Base-by-base conservation (phyloP, 83 land plant genomes). In the Picea abies region DNA sequence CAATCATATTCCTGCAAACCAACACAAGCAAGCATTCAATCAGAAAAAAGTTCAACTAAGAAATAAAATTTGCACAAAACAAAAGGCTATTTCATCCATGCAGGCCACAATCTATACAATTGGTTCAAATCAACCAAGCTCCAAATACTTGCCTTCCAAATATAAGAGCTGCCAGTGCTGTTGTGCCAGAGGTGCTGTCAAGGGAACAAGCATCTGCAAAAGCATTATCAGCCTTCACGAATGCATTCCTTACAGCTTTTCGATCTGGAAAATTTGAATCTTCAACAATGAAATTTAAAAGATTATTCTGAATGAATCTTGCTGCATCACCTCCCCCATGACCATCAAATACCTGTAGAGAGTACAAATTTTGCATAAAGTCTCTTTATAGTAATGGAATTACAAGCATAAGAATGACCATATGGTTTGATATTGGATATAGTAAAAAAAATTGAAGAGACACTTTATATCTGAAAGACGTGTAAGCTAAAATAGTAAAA, bases 241-340 rank as follows among this genome's bases (percentile, higher is more conserved):
- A 96, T 22, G 97, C 98, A 86, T 90, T 90, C 72, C 84, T 91
- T 10, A 92, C 85, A 64, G 98, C 95, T 69, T 86, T 84, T 73
- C 89, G 91, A 16, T 29, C 63, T n/a, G 98, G 93, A 79, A 91
- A 96, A 79, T 89, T 79, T 17, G 82, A 78, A 84, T 96, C 98
- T 63, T 91, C 93, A 60, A 94, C 81, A 60, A 96, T 92, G 62
- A 84, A 91, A 19, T 82, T 93, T 9, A 96, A 88, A 83, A 94
- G 81, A 80, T 94, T 93, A 56, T 88, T 91, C 60, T 86, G 87
- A 15, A 92, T 84, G 82, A 88, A 96, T 11, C 77, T 83, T 76
- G 95, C 98, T 35, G 98, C 98, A 88, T 94, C 97, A 8, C 84
- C 85, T 23, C 98, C 98, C 6, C 90, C 95, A 87, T 96, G 98